phyloP scores from a whole-genome alignment of 1,284 basidiomycete species.

The Cutaneotrichosporon spelunceum region DNA sequence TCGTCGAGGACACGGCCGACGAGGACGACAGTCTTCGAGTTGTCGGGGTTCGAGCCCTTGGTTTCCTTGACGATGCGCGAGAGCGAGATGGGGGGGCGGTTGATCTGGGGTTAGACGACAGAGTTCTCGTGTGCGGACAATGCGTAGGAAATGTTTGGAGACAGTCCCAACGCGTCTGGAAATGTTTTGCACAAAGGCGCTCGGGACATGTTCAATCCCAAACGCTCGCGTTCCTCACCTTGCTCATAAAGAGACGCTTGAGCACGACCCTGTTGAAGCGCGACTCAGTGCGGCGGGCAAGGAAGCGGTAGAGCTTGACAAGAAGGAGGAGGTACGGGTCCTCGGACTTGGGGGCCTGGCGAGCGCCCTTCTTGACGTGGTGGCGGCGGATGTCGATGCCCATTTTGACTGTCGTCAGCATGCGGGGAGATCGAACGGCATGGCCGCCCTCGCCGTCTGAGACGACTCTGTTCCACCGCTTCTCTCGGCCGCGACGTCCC shows the following conservation, averaged over 20 bases:
- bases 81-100: constrained; percentile 93
- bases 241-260: constrained; percentile 90
- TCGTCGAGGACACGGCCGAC: constrained; percentile 97
- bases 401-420: constrained; percentile 50
- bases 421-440: constrained; percentile 6
- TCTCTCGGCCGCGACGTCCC: constrained; percentile 5
- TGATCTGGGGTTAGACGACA: constrained; percentile 60
- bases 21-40: constrained; percentile 75
- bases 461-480: constrained; percentile 13
- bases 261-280: constrained; percentile 98
- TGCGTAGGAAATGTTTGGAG: too few species aligned
- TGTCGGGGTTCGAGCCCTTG: constrained; percentile 63
- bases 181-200: too few species aligned
- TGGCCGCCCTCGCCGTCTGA: constrained; percentile 10
- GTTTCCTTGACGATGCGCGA: constrained; percentile 85
- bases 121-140: too few species aligned
- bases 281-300: constrained; percentile 94
- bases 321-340: constrained; percentile 98
- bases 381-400: constrained; percentile 97
- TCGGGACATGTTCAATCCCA: too few species aligned
- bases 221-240: constrained; percentile 32
- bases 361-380: constrained; percentile 98
- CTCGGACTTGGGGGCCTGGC: constrained; percentile 95
- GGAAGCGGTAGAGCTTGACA: constrained; percentile 99
- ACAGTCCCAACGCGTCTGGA: too few species aligned